A percentile compares a stretch with the other conserved stretches of the same genome.
phyloP scores from a whole-genome alignment of 345 rosid species.

The Populus simonii region DNA sequence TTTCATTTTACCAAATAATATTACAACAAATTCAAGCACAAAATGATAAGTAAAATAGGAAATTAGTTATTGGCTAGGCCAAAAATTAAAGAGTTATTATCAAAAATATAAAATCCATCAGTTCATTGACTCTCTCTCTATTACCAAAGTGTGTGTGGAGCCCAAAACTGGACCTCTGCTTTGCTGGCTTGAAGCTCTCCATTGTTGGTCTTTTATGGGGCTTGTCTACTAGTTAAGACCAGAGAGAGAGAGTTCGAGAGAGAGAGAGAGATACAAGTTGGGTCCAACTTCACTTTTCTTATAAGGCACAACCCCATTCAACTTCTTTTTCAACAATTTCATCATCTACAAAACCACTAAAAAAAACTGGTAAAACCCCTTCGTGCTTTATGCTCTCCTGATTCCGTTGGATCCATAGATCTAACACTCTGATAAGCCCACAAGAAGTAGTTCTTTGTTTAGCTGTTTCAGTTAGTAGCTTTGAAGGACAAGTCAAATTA shows the following conservation, averaged over 20 bases:
- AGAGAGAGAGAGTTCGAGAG: neutral
- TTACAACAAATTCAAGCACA: neutral
- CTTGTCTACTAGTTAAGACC: constrained; percentile 45
- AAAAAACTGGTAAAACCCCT: constrained; percentile 2
- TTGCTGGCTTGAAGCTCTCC: constrained; percentile 74
- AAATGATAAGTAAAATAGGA: neutral
- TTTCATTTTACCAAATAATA: neutral
- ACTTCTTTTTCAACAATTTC: constrained; percentile 18
- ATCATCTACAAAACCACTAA: neutral
- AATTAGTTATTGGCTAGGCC: no score
- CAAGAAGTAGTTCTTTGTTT: constrained; percentile 39
- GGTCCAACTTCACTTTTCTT: constrained; percentile 7
- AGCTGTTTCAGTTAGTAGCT: constrained; percentile 15
- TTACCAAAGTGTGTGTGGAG: constrained; percentile 47
- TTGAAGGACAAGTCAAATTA: constrained; percentile 15
- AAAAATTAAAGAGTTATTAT: no score
- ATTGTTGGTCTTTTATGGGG: constrained; percentile 66
- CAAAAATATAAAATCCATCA: neutral
- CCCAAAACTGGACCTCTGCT: constrained; percentile 74
- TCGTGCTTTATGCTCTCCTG: constrained; percentile 1
- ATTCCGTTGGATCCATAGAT: neutral
- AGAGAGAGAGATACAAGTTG: neutral
- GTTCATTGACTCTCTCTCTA: constrained; percentile 29
- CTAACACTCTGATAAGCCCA: constrained; percentile 37
- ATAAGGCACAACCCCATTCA: constrained; percentile 5